These are phyloP conservation scores for Aspergillus costaricaensis DNA, from an alignment of 2,329 filamentous ascomycete genomes.

Conservation along the genomic window DNA sequence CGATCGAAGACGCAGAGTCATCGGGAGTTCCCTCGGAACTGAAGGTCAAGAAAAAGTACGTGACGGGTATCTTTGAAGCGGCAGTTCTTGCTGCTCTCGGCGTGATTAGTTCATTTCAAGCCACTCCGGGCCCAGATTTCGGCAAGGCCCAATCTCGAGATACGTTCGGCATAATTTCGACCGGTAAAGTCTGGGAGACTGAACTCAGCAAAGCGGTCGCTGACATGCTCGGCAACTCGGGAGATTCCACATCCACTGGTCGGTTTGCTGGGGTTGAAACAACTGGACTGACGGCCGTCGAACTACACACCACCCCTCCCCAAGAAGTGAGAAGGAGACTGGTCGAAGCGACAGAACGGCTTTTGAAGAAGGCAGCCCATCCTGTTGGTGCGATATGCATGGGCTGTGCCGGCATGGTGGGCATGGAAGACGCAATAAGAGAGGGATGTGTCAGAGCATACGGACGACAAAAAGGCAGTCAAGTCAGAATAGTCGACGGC, in stretches of 20 bases:
- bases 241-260: constrained; percentile 36
- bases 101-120: constrained; percentile 46
- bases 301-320: constrained; percentile 70
- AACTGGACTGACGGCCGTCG: constrained; percentile 75
- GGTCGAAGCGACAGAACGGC: constrained; percentile 66
- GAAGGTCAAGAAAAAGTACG: constrained; percentile 49
- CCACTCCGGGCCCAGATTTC: constrained; percentile 26
- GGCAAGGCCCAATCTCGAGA: constrained; percentile 43
- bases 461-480: constrained; percentile 59
- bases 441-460: constrained; percentile 66
- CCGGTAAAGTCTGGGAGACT: constrained; percentile 78
- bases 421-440: constrained; percentile 75
- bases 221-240: constrained; percentile 59
- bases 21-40: constrained; percentile 29
- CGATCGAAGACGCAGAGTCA: constrained; percentile 20
- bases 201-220: constrained; percentile 68
- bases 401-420: constrained; percentile 90
- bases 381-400: constrained; percentile 71
- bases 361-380: constrained; percentile 55
- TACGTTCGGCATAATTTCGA: constrained; percentile 83
- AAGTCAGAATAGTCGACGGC: constrained; percentile 75
- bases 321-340: constrained; percentile 67
- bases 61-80: constrained; percentile 86
- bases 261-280: constrained; percentile 79
- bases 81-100: constrained; percentile 68